Base-by-base conservation (phyloP, 768 basidiomycete species). In the Pluteus cervinus region DNA sequence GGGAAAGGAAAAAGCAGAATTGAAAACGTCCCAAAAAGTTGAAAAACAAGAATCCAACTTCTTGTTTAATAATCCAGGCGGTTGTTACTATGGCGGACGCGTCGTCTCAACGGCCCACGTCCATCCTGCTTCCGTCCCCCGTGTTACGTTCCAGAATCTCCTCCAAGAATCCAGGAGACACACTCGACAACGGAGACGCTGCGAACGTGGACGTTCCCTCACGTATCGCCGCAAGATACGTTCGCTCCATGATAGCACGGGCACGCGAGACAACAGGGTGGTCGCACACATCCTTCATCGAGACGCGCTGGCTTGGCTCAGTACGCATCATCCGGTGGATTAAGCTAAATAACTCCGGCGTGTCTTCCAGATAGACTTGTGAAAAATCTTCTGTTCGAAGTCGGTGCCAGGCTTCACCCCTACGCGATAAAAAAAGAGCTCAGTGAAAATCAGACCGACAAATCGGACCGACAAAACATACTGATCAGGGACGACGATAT, bases 401-500 rank as follows among this genome's bases (percentile, higher is more conserved):
- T 46, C 85, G 79, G 52, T 96, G 93, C 96, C 96, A 99, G 1
- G 85, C 76, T 35, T 86, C 81, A 17, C 94, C 94, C 71, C 91
- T 92, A 55, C 30, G 53, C 52, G 43, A 47, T 42, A 49, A 33
- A 47, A 45, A 52, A 39, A 25, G 39, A 20, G 30, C 47, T 36
- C 39, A 40, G 43, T 38, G 37, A 35, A 20, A 39, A 35, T 36
- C 36, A 28, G 41, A 36, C 32, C 25, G 36, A 33, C 37, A 43
- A 43, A 44, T 51, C 41, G 48, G 49, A 43, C 41, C 38, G 32
- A 43, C 44, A 44, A 46, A 39, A 78, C 91, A 71, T 54, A 89
- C 90, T 86, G 92, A 65, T 92, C 91, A 61, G 96, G 96, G 31
- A 99, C 89, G 36, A 96, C 78, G 52, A 98, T 91, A 55, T 99